Evolutionary conservation across 257 asterid species (phyloP), one percentile per base, ranked within the genome.

Genomic region (Nyctanthes arbortristis): DNA sequence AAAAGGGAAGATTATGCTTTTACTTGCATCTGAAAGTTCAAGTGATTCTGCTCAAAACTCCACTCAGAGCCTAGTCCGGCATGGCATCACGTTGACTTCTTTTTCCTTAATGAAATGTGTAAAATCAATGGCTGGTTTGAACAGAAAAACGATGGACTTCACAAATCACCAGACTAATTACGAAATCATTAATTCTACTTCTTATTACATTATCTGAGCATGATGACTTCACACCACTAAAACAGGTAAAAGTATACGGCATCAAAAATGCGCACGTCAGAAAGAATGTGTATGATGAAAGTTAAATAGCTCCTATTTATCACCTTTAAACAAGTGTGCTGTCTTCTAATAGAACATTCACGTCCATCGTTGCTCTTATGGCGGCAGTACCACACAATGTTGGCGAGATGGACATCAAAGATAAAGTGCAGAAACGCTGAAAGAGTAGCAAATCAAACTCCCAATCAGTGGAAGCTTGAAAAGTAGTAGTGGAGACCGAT

Each of bases 341-440:
- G 31, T 45, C 65, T 52, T 67, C 69, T 37, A 61, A 52, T 37
- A 9, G 73, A 61, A 78, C 32, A 25, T 45, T 59, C 56, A 35
- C 55, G 45, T 63, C 43, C 7, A 7, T 31, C 75, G 81, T 67
- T 71, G 71, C 79, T 75, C 64, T 66, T 61, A 52, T 68, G 72
- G 74, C 65, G 84, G 65, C 86, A 70, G 36, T 37, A 72, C 66
- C 78, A 73, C 56, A 27, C 68, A 67, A 63, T 74, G 85, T 75
- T 70, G 61, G 75, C 9, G 18, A 66, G 69, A 61, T 72, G 47
- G 81, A 64, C 76, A 65, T 78, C 88, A 82, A 56, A 5, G 18
- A 56, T 4, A 57, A 57, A 37, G 52, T 57, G 78, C 55, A 72
- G 18, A 62, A 35, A 61, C 49, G 31, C 73, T 73, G 75, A 66